Evolutionary conservation across 495 filamentous ascomycete species (phyloP), one percentile per base, ranked within the genome.

Genomic region (Gamarada debralockiae): DNA sequence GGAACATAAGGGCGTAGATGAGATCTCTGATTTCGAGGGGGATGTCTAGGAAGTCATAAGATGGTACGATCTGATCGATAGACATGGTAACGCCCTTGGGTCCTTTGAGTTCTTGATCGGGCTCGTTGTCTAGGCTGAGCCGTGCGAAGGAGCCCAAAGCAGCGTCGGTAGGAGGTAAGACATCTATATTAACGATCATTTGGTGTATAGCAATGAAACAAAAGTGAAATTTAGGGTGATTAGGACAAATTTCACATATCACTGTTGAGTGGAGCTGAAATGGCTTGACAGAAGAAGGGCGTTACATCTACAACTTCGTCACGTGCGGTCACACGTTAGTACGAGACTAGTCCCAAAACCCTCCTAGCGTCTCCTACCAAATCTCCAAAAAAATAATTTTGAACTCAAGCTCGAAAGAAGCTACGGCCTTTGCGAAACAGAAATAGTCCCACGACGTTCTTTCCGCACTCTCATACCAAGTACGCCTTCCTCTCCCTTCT

Each of bases 21-120:
- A 41, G 17, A 36, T 57, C 55, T 52, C 55, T 40, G 22, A 57
- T 57, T 39, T 57, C 55, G 1, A 48, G 29, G 4, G 55, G 55
- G n/a, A 57, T 15, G 27, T 46, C 47, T 9, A 52, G 17, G 27
- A 52, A 52, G 21, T 23, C 33, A 1, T 34, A 7, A 2, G 25
- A 1, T 8, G 48, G 24, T 12, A 23, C n/a, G 13, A 48, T 17
- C 23, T 48, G 41, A 18, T 53, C 52, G 34, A 54, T 43, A 18
- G 47, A 42, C 20, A 48, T 33, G 7, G 41, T 40, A 33, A 48
- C 22, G 44, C 47, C 31, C 14, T 14, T 15, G n/a, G 14, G 2
- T 21, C 14, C 24, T 14, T 14, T 15, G n/a, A 20, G 2, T 21
- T 15, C 24, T 14, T 39, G 27, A 5, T 10, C 12, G 18, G 13